phyloP scores from a whole-genome alignment of 1,284 basidiomycete genomes.

The Coniferiporia sulphurascens region DNA sequence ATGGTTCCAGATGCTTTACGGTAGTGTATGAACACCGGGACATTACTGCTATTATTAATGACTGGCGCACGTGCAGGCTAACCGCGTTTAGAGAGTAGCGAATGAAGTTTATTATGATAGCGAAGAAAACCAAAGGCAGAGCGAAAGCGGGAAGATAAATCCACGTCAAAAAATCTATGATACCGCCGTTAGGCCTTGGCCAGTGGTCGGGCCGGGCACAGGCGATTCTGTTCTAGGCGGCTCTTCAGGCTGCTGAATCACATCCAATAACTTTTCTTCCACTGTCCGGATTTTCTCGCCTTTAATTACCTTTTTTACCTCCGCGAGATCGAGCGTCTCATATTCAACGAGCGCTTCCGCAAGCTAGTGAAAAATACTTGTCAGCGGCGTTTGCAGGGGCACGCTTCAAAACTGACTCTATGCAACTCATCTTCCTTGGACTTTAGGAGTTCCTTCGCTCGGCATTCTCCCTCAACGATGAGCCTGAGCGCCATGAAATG shows the following conservation, averaged over 20 bases:
- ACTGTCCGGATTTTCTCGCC: conserved; percentile 73
- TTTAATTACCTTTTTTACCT: conserved; percentile 80
- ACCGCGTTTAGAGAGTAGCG: too few species aligned
- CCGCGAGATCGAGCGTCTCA: conserved; percentile 85
- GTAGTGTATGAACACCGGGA: too few species aligned
- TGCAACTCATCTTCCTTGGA: conserved; percentile 78
- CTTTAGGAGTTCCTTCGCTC: conserved; percentile 66
- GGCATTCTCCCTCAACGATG: conserved; percentile 67
- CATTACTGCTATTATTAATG: too few species aligned
- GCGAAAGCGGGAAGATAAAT: conserved; percentile 4
- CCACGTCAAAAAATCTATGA: conserved; percentile 9
- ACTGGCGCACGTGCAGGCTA: too few species aligned
- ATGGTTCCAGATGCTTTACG: too few species aligned
- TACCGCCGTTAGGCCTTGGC: conserved; percentile 10
- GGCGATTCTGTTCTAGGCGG: background rate
- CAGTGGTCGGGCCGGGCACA: background rate
- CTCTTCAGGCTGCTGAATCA: conserved; percentile 7
- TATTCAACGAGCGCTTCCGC: conserved; percentile 88
- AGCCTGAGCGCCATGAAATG: conserved; percentile 45
- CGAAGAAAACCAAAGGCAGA: conserved; percentile 13
- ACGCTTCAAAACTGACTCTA: conserved; percentile 44
- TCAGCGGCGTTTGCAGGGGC: conserved; percentile 8
- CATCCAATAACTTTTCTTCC: conserved; percentile 57
- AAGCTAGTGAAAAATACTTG: conserved; percentile 44
- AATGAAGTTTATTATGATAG: background rate